Conservation (phyloP, 2,329 filamentous ascomycete species). For the Fusarium coicis region DNA sequence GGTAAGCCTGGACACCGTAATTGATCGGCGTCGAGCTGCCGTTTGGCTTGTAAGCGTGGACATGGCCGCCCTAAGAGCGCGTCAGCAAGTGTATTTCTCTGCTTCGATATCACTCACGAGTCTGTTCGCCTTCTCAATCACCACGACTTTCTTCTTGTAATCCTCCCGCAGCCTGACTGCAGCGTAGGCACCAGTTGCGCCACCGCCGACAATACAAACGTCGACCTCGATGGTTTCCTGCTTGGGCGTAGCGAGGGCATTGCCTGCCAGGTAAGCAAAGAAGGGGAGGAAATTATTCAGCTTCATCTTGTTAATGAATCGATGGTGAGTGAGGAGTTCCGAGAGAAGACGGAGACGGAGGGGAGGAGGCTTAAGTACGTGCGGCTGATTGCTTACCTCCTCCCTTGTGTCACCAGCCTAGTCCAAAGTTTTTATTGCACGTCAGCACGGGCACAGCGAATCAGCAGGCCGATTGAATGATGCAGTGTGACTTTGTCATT, state of each 20-base stretch:
- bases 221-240: slow-evolving; percentile 18
- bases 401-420: background rate
- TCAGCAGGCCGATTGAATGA: background rate
- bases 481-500: background rate
- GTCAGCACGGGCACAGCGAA: background rate
- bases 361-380: background rate
- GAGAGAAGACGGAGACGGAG: background rate
- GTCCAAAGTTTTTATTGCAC: background rate
- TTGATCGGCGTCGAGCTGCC: slow-evolving; percentile 6
- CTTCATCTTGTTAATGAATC: background rate
- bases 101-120: background rate
- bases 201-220: slow-evolving; percentile 30
- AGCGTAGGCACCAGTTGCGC: slow-evolving; percentile 30
- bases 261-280: background rate
- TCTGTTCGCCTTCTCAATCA: slow-evolving; percentile 31
- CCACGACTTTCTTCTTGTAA: slow-evolving; percentile 23
- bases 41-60: slow-evolving; percentile 18
- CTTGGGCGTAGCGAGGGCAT: background rate
- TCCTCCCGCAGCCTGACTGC: slow-evolving; percentile 36
- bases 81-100: background rate
- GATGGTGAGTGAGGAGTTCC: background rate
- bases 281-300: background rate
- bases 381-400: background rate
- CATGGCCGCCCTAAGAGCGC: slow-evolving; percentile 19
- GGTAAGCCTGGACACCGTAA: slow-evolving; percentile 30